Evolutionary conservation across 106 monocot species (phyloP).

Genomic region (Apostasia ramifera): DNA sequence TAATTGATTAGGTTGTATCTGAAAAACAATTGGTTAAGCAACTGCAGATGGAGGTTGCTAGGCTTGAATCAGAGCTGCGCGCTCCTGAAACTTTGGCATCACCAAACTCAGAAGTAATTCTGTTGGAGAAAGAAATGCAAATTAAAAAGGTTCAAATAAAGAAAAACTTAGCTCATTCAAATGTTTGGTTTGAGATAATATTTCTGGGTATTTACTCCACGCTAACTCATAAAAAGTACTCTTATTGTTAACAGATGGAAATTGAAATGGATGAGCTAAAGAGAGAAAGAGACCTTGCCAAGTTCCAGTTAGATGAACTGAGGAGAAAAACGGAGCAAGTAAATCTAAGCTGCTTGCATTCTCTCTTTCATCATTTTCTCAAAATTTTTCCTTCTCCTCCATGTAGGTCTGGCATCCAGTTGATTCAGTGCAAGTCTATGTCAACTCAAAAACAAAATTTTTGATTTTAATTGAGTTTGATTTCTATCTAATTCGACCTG

Average conservation of each 20-base stretch:
- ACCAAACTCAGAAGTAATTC: constrained; percentile 42
- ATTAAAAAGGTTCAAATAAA: constrained; percentile 63
- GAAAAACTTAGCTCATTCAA: background rate
- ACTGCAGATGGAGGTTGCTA: constrained; percentile 85
- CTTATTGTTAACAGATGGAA: constrained; percentile 62
- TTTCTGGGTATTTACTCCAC: no score
- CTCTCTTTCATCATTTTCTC: background rate
- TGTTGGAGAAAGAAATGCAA: constrained; percentile 78
- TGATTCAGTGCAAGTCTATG: no score
- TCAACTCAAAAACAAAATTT: no score
- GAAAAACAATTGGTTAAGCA: constrained; percentile 91
- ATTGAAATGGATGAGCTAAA: constrained; percentile 82
- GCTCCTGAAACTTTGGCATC: constrained; percentile 55
- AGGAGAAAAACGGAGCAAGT: constrained; percentile 45
- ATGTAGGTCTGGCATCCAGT: no score
- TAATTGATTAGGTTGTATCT: constrained; percentile 59
- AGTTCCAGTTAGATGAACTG: constrained; percentile 56
- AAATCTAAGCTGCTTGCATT: constrained; percentile 13
- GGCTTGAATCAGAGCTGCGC: constrained; percentile 83
- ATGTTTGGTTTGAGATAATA: no score
- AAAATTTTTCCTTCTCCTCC: background rate
- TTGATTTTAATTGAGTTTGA: no score
- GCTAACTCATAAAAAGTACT: background rate
- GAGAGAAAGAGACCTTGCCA: constrained; percentile 68
- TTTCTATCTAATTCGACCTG: no score